A percentile compares a stretch with the other conserved stretches of the same genome.
Conservation (phyloP, 192 early-diverging fungal genomes). For the Entrophospora sp. region DNA sequence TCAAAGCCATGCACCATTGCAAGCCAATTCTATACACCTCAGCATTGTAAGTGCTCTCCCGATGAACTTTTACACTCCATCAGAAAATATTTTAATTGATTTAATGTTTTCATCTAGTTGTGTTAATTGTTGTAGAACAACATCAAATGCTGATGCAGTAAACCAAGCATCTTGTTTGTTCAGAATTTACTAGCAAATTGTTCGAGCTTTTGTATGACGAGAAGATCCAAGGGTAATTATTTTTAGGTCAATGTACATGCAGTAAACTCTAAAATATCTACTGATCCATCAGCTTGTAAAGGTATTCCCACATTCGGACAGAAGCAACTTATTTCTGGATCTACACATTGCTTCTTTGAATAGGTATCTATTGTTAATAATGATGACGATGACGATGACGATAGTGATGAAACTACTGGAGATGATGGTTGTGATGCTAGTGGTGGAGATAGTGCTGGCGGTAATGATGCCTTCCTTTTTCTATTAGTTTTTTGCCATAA, state of each 20-base stretch:
- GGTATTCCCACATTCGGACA: background rate
- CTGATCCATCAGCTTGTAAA: background rate
- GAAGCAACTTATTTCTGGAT: background rate
- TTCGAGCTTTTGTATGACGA: too few relatives aligned
- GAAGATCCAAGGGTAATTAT: background rate
- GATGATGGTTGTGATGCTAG: background rate
- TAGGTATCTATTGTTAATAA: background rate
- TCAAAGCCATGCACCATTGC: too few relatives aligned
- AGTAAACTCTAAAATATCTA: conserved; percentile 11
- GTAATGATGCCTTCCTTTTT: background rate
- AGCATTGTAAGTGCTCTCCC: too few relatives aligned
- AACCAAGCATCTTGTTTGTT: too few relatives aligned
- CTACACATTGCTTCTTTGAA: background rate
- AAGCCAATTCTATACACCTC: too few relatives aligned
- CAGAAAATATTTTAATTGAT: too few relatives aligned
- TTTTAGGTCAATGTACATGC: background rate
- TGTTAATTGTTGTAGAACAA: too few relatives aligned
- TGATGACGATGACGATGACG: background rate
- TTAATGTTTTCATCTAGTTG: too few relatives aligned
- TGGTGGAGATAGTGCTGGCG: background rate
- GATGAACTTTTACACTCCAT: too few relatives aligned
- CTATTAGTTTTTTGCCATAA: background rate
- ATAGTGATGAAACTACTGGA: background rate
- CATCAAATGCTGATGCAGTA: too few relatives aligned
- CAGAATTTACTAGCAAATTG: too few relatives aligned